Conservation (phyloP, 2,329 filamentous ascomycete genomes). For the Cercospora sojina region DNA sequence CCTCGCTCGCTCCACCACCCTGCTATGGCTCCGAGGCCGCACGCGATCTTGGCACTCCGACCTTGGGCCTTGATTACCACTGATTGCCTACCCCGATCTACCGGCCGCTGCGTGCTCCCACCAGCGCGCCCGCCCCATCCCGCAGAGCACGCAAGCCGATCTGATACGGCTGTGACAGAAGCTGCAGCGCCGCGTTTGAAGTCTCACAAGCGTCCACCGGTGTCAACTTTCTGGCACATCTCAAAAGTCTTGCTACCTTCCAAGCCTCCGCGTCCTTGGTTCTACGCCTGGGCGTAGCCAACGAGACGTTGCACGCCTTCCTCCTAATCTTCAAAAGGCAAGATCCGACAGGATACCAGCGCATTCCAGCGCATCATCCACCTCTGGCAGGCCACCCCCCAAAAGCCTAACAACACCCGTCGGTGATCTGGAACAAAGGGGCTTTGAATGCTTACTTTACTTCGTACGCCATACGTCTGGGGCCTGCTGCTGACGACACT, state of each 20-base stretch:
- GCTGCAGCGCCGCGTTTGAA: neutral
- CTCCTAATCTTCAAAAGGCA: neutral
- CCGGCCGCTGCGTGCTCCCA: neutral
- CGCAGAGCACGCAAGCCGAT: neutral
- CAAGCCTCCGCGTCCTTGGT: conserved; percentile 6
- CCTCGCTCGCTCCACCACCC: neutral
- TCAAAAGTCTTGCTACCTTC: conserved; percentile 3
- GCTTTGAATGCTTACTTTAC: neutral
- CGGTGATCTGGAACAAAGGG: neutral
- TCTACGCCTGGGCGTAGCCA: conserved; percentile 1
- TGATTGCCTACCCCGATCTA: neutral
- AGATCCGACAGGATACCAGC: conserved; percentile 11
- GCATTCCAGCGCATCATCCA: conserved; percentile 16
- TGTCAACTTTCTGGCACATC: neutral
- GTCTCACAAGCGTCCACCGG: neutral
- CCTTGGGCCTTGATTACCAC: neutral
- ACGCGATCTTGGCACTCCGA: neutral
- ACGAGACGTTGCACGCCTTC: neutral
- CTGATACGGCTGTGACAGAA: neutral
- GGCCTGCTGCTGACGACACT: neutral
- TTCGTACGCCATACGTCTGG: neutral
- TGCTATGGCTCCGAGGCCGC: neutral
- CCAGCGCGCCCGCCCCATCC: neutral
- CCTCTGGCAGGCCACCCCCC: neutral
- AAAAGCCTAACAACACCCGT: conserved; percentile 5